These are phyloP conservation scores for Cutaneotrichosporon sp. DNA, from an alignment of 1,284 basidiomycete genomes.

Conservation along the genomic window DNA sequence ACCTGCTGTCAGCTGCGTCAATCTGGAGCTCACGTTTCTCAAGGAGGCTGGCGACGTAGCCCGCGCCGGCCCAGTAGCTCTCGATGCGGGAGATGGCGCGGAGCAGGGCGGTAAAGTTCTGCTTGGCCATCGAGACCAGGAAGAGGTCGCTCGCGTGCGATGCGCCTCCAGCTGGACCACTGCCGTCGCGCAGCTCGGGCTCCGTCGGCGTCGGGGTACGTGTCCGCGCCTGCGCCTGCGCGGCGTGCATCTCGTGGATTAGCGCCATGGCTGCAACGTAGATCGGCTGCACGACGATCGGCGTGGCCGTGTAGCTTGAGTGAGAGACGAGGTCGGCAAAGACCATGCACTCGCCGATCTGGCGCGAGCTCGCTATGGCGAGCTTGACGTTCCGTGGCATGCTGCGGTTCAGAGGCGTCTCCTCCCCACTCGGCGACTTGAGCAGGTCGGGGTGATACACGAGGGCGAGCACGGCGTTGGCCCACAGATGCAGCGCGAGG, in stretches of 20 bases:
- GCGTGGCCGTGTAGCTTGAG: slow-evolving; percentile 38
- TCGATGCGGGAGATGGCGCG: slow-evolving; percentile 52
- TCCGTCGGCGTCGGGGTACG: slow-evolving; percentile 2
- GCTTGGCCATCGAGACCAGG: slow-evolving; percentile 49
- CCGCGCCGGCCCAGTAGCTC: slow-evolving; percentile 53
- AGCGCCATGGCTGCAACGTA: slow-evolving; percentile 52
- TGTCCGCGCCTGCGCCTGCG: slow-evolving; percentile 19
- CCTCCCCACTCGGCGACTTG: slow-evolving; percentile 50
- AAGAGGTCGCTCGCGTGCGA: slow-evolving; percentile 45
- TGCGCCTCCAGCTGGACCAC: too few species aligned
- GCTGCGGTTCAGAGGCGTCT: slow-evolving; percentile 52
- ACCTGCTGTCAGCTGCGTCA: slow-evolving; percentile 24
- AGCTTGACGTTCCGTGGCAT: slow-evolving; percentile 53
- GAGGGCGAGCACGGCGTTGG: slow-evolving; percentile 55
- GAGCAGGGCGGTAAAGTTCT: slow-evolving; percentile 50
- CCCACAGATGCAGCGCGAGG: slow-evolving; percentile 47
- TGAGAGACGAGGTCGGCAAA: slow-evolving; percentile 48
- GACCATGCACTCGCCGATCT: slow-evolving; percentile 56
- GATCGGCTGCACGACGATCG: slow-evolving; percentile 48
- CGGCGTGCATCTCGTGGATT: slow-evolving; percentile 52
- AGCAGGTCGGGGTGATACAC: slow-evolving; percentile 56
- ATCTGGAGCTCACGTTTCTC: slow-evolving; percentile 40
- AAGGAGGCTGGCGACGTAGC: slow-evolving; percentile 45
- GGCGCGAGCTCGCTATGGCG: slow-evolving; percentile 49
- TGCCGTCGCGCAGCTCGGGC: neutral